Evolutionary conservation across 129 eudicot genomes (phyloP), one percentile per base, ranked within the genome.

Genomic region (Kitagawia praeruptora): DNA sequence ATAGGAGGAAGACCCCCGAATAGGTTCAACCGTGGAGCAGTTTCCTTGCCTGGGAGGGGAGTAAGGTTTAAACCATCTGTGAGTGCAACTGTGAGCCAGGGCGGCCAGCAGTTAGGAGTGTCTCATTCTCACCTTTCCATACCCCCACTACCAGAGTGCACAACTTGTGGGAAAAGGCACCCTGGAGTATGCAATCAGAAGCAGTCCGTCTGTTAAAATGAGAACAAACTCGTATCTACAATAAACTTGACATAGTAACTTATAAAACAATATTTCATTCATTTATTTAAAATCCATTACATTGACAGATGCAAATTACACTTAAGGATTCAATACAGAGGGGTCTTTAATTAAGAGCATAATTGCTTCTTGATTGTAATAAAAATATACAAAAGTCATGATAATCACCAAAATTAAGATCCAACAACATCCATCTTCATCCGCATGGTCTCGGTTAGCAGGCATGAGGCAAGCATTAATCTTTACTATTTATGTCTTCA

Each of bases 401-500:
- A 72, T 40, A 21, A 69, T 13, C 48, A 41, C 12, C 8, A n/a
- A 37, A 39, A 70, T 70, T 70, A 42, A 72, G 76, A 72, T 72
- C 76, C 53, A 72, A 63, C 37, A 63, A 21, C n/a, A 58, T 58
- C 67, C 75, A 37, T 37, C 75, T 38, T 37, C 53, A 7, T 41
- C 46, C 8, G 25, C 76, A n/a, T 72, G 27, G 8, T 41, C 27
- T 19, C 42, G 75, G 46, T 70, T 39, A 70, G 75, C 47, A 70
- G n/a, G 41, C 42, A 70, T 38, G 44, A 34, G 42, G 47, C 75
- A 39, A 72, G 42, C 76, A 72, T 41, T 66, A 72, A 72, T 41
- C 51, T 70, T 72, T 72, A 23, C 53, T 72, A 72, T 27, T 27
- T 66, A 66, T 72, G 49, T 42, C 76, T 72, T 42, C 76, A 72